Conservation (phyloP, 2,329 filamentous ascomycete genomes). For the Aspergillus arachidicola region DNA sequence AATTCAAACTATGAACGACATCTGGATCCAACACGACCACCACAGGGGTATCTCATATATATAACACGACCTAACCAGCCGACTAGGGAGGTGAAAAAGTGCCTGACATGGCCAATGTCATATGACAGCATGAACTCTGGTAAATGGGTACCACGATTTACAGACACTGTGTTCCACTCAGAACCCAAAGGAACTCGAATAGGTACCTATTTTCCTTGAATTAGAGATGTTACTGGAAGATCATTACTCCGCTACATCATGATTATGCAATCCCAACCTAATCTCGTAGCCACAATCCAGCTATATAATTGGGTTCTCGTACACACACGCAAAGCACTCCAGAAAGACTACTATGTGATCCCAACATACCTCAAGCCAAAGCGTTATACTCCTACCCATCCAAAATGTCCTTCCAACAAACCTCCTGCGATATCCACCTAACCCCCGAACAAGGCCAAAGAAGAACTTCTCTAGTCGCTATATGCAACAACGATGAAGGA, state of each 20-base stretch:
- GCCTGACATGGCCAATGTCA: not conserved
- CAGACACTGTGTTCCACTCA: no score
- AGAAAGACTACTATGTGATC: not conserved
- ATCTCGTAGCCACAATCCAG: not conserved
- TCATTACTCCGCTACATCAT: not conserved
- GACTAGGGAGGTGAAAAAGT: no score
- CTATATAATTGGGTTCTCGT: not conserved
- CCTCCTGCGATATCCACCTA: constrained; percentile 20
- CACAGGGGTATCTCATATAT: no score
- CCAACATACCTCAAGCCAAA: no score
- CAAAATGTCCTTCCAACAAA: constrained; percentile 21
- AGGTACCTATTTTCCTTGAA: not conserved
- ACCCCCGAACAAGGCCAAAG: not conserved
- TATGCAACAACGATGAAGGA: constrained; percentile 24
- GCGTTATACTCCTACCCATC: not conserved
- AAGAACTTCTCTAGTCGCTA: constrained; percentile 15
- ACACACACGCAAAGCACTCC: not conserved
- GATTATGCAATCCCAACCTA: not conserved
- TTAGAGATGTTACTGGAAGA: not conserved
- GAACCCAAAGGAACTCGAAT: not conserved
- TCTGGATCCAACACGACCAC: no score
- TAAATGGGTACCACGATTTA: no score
- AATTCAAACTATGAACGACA: no score
- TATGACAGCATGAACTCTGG: not conserved
- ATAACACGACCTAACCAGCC: no score